These are phyloP conservation scores for Clitocybe nebularis DNA, from an alignment of 1,284 basidiomycete species.

Conservation along the genomic window DNA sequence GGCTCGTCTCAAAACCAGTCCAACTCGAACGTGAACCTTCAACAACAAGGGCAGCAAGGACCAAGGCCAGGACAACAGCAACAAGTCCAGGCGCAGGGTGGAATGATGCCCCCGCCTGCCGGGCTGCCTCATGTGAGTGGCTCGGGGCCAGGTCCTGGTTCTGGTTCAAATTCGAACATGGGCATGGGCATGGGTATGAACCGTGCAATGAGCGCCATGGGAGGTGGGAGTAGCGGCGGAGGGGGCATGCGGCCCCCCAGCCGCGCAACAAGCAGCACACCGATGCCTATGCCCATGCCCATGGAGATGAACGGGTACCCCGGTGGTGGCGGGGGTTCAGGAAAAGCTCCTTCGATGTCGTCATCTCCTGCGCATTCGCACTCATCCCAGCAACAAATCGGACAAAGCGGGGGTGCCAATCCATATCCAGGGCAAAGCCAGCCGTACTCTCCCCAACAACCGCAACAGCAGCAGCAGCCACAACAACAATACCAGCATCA, in stretches of 20 bases:
- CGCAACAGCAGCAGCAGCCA: not conserved
- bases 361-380: too few relatives aligned
- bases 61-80: constrained; percentile 11
- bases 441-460: not conserved
- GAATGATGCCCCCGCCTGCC: constrained; percentile 6
- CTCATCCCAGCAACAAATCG: constrained; percentile 7
- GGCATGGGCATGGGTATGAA: constrained; percentile 5
- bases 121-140: constrained; percentile 1
- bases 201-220: not conserved
- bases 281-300: constrained; percentile 2
- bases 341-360: too few relatives aligned
- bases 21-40: not conserved
- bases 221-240: not conserved
- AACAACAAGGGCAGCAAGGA: constrained; percentile 12
- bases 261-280: constrained; percentile 10
- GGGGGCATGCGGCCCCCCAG: constrained; percentile 9
- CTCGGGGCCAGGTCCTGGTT: too few relatives aligned
- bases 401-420: not conserved
- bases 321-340: too few relatives aligned
- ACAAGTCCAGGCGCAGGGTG: constrained; percentile 18
- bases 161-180: too few relatives aligned
- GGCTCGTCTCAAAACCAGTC: constrained; percentile 2
- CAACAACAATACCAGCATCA: constrained; percentile 5
- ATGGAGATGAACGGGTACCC: constrained; percentile 4
- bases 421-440: not conserved